A percentile compares a stretch with the other conserved stretches of the same genome.
phyloP scores from a whole-genome alignment of 805 yeast species.

The Isabelozyma gotoi region DNA sequence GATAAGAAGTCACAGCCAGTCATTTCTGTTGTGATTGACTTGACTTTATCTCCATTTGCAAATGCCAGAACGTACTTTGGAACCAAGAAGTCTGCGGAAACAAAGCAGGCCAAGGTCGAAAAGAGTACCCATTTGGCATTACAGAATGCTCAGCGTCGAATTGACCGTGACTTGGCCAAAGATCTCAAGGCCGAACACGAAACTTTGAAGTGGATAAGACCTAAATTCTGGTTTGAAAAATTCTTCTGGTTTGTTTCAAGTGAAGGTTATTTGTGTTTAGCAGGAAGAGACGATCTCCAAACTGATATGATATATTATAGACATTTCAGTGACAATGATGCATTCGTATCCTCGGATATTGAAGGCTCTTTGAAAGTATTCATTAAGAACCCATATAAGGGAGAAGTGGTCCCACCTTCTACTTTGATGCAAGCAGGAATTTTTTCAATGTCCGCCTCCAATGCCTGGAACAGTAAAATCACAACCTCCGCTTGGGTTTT shows the following conservation, averaged over 20 bases:
- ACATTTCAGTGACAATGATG: conserved; percentile 72
- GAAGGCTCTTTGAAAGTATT: conserved; percentile 76
- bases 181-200: conserved; percentile 54
- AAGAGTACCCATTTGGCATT: conserved; percentile 75
- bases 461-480: conserved; percentile 87
- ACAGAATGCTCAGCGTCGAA: conserved; percentile 77
- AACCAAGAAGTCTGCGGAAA: conserved; percentile 69
- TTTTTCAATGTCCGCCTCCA: conserved; percentile 75
- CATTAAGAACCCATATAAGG: conserved; percentile 73
- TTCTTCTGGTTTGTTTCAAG: conserved; percentile 91
- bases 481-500: conserved; percentile 86
- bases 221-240: conserved; percentile 90
- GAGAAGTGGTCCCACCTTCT: conserved; percentile 76
- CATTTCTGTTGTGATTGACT: conserved; percentile 62
- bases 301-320: conserved; percentile 77
- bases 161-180: conserved; percentile 67
- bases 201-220: conserved; percentile 58
- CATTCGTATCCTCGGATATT: conserved; percentile 69
- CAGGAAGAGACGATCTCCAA: conserved; percentile 82
- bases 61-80: conserved; percentile 83
- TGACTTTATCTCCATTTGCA: conserved; percentile 77
- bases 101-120: conserved; percentile 78
- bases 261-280: conserved; percentile 83
- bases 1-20: conserved; percentile 6
- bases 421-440: conserved; percentile 89